Percentiles rank a stretch among this genome's conserved stretches.
Conservation (phyloP, 805 yeast genomes). For the Soucietia sequanensis region DNA sequence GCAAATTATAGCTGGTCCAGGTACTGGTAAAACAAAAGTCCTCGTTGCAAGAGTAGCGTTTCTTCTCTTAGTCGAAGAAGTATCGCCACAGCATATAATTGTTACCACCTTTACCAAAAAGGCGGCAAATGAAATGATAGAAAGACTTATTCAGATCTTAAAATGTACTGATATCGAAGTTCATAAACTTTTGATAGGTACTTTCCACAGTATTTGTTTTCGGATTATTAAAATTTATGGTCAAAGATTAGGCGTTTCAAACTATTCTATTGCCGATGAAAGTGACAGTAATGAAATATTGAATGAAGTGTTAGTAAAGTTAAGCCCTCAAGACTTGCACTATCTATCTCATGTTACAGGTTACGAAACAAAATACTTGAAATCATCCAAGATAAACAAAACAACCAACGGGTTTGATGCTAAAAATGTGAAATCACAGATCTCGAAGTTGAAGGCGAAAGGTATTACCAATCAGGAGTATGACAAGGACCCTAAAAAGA, state of each 20-base stretch:
- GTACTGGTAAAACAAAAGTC: constrained; percentile 80
- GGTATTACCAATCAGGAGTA: constrained; percentile 48
- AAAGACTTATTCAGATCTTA: constrained; percentile 48
- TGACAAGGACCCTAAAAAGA: constrained; percentile 7
- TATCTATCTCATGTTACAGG: constrained; percentile 6
- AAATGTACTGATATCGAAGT: constrained; percentile 33
- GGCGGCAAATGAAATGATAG: constrained; percentile 84
- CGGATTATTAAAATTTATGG: constrained; percentile 60
- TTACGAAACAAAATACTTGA: constrained; percentile 12
- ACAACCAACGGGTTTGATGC: constrained; percentile 35
- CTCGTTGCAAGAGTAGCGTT: constrained; percentile 76
- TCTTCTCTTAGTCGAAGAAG: constrained; percentile 48
- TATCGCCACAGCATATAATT: constrained; percentile 63
- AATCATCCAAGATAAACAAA: constrained; percentile 8
- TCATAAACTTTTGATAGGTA: constrained; percentile 66
- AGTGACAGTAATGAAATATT: constrained; percentile 54
- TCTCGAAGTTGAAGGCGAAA: constrained; percentile 56
- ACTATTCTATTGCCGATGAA: constrained; percentile 61
- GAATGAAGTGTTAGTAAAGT: constrained; percentile 34
- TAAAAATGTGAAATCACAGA: constrained; percentile 39
- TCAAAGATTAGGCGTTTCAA: constrained; percentile 39
- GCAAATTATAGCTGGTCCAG: constrained; percentile 61
- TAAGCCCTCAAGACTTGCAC: constrained; percentile 17
- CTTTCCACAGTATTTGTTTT: constrained; percentile 84
- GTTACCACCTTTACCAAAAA: constrained; percentile 93